Base-by-base conservation (phyloP, 2,329 filamentous ascomycete genomes). In the Helotiales sp. region DNA sequence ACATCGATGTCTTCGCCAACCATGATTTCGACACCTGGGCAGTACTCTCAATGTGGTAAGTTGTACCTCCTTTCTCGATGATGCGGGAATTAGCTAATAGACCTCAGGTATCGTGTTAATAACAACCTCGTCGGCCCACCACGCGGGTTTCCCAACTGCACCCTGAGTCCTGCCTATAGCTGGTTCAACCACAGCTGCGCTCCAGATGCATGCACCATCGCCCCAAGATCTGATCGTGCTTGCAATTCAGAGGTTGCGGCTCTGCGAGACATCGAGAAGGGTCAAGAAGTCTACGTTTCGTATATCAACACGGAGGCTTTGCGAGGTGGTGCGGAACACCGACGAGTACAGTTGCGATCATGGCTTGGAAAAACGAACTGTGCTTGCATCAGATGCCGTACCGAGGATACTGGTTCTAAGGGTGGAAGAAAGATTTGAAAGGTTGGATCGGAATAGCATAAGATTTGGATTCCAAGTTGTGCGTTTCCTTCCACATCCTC, bases 161-260 rank as follows among this genome's bases (percentile, higher is more conserved):
- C 29, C 15, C 5, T 58, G 19, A 38, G 33, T 7, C 55, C 51
- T 10, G 27, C 24, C 8, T 54, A 58, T 33, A 49, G 44, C 33
- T 54, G 46, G 51, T 58, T 58, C 36, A 58, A 58, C 29, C 55
- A 54, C 44, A 54, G 51, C 36, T 58, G 51, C 24, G 15, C 27
- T 2, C 34, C 34, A 2, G 51, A 54, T 27, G 29, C 44, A 2
- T 33, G 27, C 7, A 51, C 19, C 5, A 19, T 46, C 7, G 8
- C 34, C 13, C 12, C 34, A 24, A 19, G 24, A 17, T 33, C 24
- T n/a, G 19, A 10, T 17, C n/a, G 17, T 4, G 25, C 31, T 13
- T 58, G 42, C 24, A 51, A 44, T 24, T 19, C 25, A 5, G 44
- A 50, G 29, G 46, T 46, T 5, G 46, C 17, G 10, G 34, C 34